phyloP scores from a whole-genome alignment of 2,329 filamentous ascomycete genomes.

The Colletotrichum scovillei region DNA sequence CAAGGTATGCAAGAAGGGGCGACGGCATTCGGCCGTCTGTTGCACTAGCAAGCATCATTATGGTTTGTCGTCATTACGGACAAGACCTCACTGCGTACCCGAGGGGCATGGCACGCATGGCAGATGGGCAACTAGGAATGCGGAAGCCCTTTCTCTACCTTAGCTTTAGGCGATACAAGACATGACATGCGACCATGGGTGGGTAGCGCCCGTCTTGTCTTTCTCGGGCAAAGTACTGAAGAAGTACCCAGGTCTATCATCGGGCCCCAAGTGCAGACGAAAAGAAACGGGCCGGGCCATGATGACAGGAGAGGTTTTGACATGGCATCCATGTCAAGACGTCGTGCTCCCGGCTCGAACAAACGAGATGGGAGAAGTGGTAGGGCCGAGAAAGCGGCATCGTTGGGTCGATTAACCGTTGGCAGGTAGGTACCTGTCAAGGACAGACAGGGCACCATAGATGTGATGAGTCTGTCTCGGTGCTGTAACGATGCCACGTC shows the following conservation, averaged over 20 bases:
- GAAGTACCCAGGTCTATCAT: neutral
- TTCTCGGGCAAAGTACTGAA: neutral
- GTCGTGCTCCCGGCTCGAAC: neutral
- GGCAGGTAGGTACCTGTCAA: slow-evolving; percentile 19
- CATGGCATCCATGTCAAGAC: slow-evolving; percentile 6
- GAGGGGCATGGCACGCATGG: neutral
- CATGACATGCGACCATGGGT: slow-evolving; percentile 17
- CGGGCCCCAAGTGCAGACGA: neutral
- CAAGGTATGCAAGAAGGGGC: slow-evolving; percentile 5
- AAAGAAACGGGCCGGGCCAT: slow-evolving; percentile 19
- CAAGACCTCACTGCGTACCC: slow-evolving; percentile 8
- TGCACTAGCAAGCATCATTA: slow-evolving; percentile 18
- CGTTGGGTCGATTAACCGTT: neutral
- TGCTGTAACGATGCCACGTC: neutral
- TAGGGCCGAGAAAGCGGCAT: slow-evolving; percentile 31
- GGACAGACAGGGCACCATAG: slow-evolving; percentile 4
- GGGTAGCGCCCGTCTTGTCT: slow-evolving; percentile 11
- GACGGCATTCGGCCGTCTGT: slow-evolving; percentile 13
- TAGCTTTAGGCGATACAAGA: slow-evolving; percentile 9
- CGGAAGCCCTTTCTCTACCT: neutral
- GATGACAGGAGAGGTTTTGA: neutral
- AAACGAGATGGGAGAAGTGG: slow-evolving; percentile 3
- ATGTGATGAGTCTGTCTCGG: slow-evolving; percentile 8
- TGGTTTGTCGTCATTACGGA: slow-evolving; percentile 18
- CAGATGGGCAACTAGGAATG: neutral